Conservation (phyloP, 345 rosid genomes). For the Boechera stricta region DNA sequence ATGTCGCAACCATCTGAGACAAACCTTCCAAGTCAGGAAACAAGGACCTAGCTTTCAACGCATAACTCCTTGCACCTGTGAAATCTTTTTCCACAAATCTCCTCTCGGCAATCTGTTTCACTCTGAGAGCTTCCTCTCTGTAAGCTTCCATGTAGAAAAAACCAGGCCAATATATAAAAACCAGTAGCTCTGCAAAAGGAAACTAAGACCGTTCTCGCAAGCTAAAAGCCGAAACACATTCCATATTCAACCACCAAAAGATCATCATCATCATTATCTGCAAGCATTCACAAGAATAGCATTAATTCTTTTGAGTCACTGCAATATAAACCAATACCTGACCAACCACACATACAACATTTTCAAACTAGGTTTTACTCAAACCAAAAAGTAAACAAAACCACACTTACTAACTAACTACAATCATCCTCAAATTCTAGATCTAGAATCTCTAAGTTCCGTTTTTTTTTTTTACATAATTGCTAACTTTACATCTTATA, state of each 20-base stretch:
- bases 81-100: conserved; percentile 84
- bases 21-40: conserved; percentile 88
- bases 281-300: conserved; percentile 40
- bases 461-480: conserved; percentile 7
- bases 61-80: conserved; percentile 75
- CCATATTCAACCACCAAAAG: conserved; percentile 43
- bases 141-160: conserved; percentile 68
- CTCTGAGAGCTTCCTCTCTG: conserved; percentile 81
- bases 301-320: conserved; percentile 27
- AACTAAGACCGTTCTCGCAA: conserved; percentile 48
- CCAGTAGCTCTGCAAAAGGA: conserved; percentile 42
- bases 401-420: conserved; percentile 6
- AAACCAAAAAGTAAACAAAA: not conserved
- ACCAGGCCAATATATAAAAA: conserved; percentile 35
- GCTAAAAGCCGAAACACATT: conserved; percentile 37
- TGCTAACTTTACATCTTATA: conserved; percentile 27
- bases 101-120: conserved; percentile 85
- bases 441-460: conserved; percentile 25
- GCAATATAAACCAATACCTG: conserved; percentile 15
- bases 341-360: conserved; percentile 38
- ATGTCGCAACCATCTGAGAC: conserved; percentile 93
- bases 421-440: conserved; percentile 12
- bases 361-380: conserved; percentile 19
- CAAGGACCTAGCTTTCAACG: conserved; percentile 74
- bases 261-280: conserved; percentile 56